Evolutionary conservation across 345 rosid genomes (phyloP), one percentile per base, ranked within the genome.

Genomic region (Syzygium oleosum): DNA sequence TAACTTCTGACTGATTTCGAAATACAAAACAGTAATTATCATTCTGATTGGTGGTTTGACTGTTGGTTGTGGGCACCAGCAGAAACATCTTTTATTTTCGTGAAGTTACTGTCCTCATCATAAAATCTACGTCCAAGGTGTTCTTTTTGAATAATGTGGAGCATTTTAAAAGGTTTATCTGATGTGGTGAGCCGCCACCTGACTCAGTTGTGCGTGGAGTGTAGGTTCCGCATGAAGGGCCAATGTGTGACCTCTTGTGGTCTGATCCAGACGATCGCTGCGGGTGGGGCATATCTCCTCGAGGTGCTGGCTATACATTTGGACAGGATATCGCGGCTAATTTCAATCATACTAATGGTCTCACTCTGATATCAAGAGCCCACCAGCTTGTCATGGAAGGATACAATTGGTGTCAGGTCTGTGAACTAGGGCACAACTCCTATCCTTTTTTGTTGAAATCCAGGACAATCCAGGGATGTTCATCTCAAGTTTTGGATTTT

Each of bases 201-300:
- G 12, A 68, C 79, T 68, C 79, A 8, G 43, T 38, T 68, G 79
- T 68, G 79, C 2, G 9, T 68, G 79, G 79, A 31, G 51, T 65
- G 55, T 90, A 97, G 99, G 99, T 97, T 88, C 98, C 98, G 15
- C 99, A 96, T 87, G 99, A 97, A 94, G 98, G 99, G 84, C 99
- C 99, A 41, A 97, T 97, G 99, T 97, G 98, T 84, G 99, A 97
- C 91, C 96, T 97, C 68, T 91, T 97, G 88, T 97, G 99, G 99
- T 98, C 99, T 52, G 99, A 98, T 90, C 99, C 99, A 46, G 99
- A 96, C 51, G 99, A 97, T 65, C 95, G 98, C 22, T 97, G 99
- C 87, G 98, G 99, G 51, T 97, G 99, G 99, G 98, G 99, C 31
- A 97, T 97, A 88, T 96, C 99, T 79, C 99, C 99, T n/a, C 98